phyloP scores from a whole-genome alignment of 352 stramenopile species.

The Globisporangium rhizosaccharum region DNA sequence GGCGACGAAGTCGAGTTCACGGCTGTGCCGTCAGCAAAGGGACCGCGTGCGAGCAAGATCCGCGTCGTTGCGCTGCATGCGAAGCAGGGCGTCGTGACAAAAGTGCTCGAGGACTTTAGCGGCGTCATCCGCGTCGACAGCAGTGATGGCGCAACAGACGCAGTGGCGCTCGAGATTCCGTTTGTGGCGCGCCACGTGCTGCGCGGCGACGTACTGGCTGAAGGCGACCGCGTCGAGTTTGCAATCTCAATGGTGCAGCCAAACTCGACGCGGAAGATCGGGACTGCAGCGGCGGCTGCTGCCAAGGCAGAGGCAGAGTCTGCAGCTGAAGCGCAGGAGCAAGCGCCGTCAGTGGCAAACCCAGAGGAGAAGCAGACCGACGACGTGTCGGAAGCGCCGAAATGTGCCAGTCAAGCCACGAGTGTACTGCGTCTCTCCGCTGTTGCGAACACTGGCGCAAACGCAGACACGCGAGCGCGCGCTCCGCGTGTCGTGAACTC shows the following conservation, averaged over 20 bases:
- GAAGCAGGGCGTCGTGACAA: slow-evolving; percentile 50
- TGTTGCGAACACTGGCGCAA: slow-evolving; percentile 4
- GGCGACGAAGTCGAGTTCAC: slow-evolving; percentile 72
- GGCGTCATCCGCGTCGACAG: slow-evolving; percentile 53
- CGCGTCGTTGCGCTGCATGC: slow-evolving; percentile 46
- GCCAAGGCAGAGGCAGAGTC: slow-evolving; percentile 9
- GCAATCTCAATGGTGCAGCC: slow-evolving; percentile 26
- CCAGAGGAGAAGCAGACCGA: neutral
- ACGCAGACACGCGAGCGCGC: slow-evolving; percentile 19
- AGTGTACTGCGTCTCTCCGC: slow-evolving; percentile 45
- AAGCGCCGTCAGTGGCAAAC: neutral
- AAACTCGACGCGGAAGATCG: slow-evolving; percentile 29
- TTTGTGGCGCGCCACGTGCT: slow-evolving; percentile 55
- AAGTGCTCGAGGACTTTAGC: slow-evolving; percentile 39
- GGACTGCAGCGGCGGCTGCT: slow-evolving; percentile 12
- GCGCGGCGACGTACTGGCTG: slow-evolving; percentile 46
- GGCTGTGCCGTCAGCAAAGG: slow-evolving; percentile 37
- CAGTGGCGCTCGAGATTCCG: slow-evolving; percentile 20
- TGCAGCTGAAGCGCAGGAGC: slow-evolving; percentile 1
- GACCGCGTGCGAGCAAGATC: slow-evolving; percentile 46
- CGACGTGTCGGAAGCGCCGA: slow-evolving; percentile 2
- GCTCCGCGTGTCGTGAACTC: slow-evolving; percentile 58
- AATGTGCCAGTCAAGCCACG: slow-evolving; percentile 31
- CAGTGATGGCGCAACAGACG: slow-evolving; percentile 4
- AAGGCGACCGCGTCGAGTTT: slow-evolving; percentile 77